phyloP scores from a whole-genome alignment of 305 asterid species.

The Lippia alba region DNA sequence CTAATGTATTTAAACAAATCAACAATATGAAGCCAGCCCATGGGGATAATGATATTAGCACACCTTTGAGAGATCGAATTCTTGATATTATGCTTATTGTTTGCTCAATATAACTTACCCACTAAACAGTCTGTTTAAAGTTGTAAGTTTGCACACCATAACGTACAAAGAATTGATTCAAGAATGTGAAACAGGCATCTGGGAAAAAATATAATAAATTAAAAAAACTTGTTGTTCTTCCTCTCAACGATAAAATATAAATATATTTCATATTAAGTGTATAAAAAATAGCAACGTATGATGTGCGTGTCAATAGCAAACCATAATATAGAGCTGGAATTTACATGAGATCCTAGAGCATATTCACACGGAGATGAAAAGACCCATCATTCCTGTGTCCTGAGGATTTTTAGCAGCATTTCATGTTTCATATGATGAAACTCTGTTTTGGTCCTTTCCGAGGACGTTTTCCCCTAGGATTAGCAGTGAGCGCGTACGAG shows the following conservation, averaged over 20 bases:
- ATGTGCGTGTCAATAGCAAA: background rate
- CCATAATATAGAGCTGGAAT: constrained; percentile 7
- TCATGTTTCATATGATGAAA: constrained; percentile 60
- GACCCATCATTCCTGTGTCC: background rate
- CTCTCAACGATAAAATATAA: too few species aligned
- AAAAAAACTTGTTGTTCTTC: too few species aligned
- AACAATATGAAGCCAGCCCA: too few species aligned
- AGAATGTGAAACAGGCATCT: constrained; percentile 7
- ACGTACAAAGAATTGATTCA: background rate
- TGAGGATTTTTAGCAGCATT: constrained; percentile 1
- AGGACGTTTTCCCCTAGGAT: constrained; percentile 75
- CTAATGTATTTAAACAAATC: background rate
- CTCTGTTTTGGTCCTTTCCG: constrained; percentile 62
- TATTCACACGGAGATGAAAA: background rate
- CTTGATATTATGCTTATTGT: too few species aligned
- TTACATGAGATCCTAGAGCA: constrained; percentile 12
- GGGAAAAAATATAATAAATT: background rate
- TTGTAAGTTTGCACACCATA: background rate
- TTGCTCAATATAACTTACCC: too few species aligned
- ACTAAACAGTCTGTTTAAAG: background rate
- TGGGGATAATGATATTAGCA: too few species aligned
- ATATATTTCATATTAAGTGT: too few species aligned
- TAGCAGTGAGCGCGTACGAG: constrained; percentile 59
- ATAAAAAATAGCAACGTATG: background rate
- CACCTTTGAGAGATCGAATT: too few species aligned